These are phyloP conservation scores for Sugiyamaella lignohabitans DNA, from an alignment of 805 yeast genomes.

Conservation along the genomic window DNA sequence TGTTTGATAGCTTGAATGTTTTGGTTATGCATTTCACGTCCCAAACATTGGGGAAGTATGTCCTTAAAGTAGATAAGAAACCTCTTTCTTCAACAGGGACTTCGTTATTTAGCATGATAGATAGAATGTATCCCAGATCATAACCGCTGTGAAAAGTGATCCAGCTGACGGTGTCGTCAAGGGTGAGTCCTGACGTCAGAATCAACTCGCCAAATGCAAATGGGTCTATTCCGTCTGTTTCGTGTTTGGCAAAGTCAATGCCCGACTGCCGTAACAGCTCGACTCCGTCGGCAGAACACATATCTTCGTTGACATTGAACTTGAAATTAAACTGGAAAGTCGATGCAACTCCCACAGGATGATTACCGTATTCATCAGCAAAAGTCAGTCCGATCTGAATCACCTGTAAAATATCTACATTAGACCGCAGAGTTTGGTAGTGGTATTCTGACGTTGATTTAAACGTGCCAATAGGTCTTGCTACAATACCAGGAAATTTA, in stretches of 20 bases:
- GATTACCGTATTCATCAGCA: conserved; percentile 60
- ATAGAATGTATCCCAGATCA: conserved; percentile 83
- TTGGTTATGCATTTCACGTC: conserved; percentile 60
- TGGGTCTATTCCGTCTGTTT: conserved; percentile 69
- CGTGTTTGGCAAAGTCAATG: conserved; percentile 69
- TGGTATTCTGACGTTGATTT: conserved; percentile 87
- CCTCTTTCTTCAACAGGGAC: conserved; percentile 80
- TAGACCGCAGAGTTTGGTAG: conserved; percentile 88
- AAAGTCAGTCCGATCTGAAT: conserved; percentile 81
- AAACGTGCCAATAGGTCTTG: conserved; percentile 92
- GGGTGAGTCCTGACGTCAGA: conserved; percentile 77
- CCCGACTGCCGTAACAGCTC: conserved; percentile 77
- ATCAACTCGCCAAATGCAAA: conserved; percentile 77
- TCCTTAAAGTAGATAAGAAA: conserved; percentile 60
- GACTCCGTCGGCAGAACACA: conserved; percentile 82
- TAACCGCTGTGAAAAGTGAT: conserved; percentile 90
- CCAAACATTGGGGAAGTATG: conserved; percentile 73
- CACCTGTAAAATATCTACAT: conserved; percentile 78
- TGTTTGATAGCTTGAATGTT: conserved; percentile 31
- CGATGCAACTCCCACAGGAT: conserved; percentile 58
- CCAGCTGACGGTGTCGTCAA: conserved; percentile 74
- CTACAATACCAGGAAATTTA: conserved; percentile 93
- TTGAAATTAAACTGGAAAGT: conserved; percentile 97
- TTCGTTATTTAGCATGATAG: conserved; percentile 63
- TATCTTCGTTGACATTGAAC: conserved; percentile 66